Conservation (phyloP, 2,329 filamentous ascomycete genomes). For the Monosporascus sp. region DNA sequence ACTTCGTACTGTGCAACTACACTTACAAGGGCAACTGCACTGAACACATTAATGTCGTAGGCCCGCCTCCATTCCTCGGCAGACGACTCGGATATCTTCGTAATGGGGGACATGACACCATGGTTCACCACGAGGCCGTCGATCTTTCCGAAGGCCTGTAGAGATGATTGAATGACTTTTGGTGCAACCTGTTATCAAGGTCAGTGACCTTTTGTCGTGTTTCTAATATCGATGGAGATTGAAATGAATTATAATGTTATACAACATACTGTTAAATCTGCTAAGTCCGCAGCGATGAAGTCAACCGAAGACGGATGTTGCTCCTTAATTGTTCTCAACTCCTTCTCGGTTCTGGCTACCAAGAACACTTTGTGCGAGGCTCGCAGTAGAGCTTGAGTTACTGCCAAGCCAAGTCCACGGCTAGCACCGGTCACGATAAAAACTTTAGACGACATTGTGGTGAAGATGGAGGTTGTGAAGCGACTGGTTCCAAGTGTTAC, state of each 20-base stretch:
- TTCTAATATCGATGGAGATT: not conserved
- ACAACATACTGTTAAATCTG: conserved; percentile 40
- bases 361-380: conserved; percentile 54
- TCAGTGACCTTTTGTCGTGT: conserved; percentile 3
- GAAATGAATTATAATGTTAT: conserved; percentile 2
- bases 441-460: conserved; percentile 50
- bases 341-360: conserved; percentile 47
- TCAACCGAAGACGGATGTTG: conserved; percentile 48
- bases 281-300: conserved; percentile 50
- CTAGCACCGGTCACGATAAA: conserved; percentile 65
- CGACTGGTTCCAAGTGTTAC: too few relatives aligned
- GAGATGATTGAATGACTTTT: conserved; percentile 59
- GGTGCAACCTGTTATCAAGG: conserved; percentile 41
- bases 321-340: conserved; percentile 45
- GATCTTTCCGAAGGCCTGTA: conserved; percentile 63
- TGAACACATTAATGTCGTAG: conserved; percentile 86
- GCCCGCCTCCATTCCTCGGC: conserved; percentile 67
- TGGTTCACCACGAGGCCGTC: conserved; percentile 89
- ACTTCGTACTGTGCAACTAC: not conserved
- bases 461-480: not conserved
- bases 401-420: conserved; percentile 55
- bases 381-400: conserved; percentile 45
- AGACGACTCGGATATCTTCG: conserved; percentile 61
- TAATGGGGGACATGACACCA: conserved; percentile 71
- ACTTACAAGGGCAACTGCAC: conserved; percentile 68